Percentiles rank a stretch among this genome's conserved stretches.
Conservation (phyloP, 1,284 basidiomycete genomes). For the Cutaneotrichosporon sp. region DNA sequence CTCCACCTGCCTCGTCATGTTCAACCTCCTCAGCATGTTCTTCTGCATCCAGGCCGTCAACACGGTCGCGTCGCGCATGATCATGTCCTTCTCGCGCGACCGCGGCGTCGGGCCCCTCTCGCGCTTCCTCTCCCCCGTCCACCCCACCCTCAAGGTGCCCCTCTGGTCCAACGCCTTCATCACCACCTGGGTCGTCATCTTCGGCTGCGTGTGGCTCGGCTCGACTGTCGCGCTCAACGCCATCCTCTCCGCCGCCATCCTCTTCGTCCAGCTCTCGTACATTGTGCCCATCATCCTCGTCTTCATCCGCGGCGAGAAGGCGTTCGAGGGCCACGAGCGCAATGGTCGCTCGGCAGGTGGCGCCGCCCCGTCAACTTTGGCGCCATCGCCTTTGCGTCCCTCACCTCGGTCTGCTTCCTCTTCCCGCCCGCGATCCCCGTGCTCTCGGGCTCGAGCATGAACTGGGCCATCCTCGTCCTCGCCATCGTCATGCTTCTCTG, state of each 20-base stretch:
- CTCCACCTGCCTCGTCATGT: conserved; percentile 54
- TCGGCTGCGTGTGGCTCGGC: conserved; percentile 49
- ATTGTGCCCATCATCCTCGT: conserved; percentile 53
- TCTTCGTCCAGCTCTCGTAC: conserved; percentile 35
- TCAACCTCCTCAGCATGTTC: conserved; percentile 53
- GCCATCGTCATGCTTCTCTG: conserved; percentile 43
- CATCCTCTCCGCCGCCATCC: conserved; percentile 40
- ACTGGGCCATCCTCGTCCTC: conserved; percentile 54
- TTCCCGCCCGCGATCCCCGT: conserved; percentile 57
- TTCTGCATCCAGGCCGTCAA: conserved; percentile 56
- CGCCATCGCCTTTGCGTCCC: conserved; percentile 50
- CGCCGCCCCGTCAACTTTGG: conserved; percentile 48
- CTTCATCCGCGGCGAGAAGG: conserved; percentile 52
- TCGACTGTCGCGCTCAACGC: conserved; percentile 35
- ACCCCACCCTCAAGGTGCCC: conserved; percentile 57
- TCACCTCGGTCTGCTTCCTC: conserved; percentile 58
- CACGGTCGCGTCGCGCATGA: conserved; percentile 66
- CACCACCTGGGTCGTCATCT: conserved; percentile 38
- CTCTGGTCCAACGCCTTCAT: conserved; percentile 63
- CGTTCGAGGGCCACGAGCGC: conserved; percentile 44
- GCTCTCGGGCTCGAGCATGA: conserved; percentile 51
- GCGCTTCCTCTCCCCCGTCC: conserved; percentile 58
- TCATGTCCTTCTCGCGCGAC: conserved; percentile 69
- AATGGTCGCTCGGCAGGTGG: conserved; percentile 44
- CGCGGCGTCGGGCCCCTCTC: conserved; percentile 62